Percentiles rank a stretch among this genome's conserved stretches.
phyloP scores from a whole-genome alignment of 2,329 filamentous ascomycete species.

The Leptographium lundbergii region DNA sequence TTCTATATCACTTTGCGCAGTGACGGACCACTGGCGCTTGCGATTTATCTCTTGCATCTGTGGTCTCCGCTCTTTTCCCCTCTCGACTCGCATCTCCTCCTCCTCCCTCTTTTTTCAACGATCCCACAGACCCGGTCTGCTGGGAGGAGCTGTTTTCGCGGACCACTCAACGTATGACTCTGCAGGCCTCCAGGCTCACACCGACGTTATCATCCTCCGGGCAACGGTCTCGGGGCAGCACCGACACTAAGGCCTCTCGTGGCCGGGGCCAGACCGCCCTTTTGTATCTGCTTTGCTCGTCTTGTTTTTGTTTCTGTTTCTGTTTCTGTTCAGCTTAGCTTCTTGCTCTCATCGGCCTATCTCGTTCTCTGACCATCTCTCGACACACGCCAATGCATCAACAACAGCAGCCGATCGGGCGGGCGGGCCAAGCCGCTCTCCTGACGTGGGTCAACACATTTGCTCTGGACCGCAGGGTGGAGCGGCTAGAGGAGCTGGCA shows the following conservation, averaged over 20 bases:
- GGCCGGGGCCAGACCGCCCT: background rate
- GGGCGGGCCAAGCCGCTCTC: constrained; percentile 38
- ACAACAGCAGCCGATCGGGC: constrained; percentile 22
- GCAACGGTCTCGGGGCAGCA: no score
- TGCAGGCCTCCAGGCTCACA: no score
- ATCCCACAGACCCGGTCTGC: background rate
- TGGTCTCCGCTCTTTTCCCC: background rate
- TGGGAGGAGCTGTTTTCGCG: no score
- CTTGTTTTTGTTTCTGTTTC: background rate
- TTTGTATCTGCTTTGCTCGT: background rate
- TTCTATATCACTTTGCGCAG: background rate
- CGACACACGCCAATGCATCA: background rate
- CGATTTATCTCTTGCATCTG: background rate
- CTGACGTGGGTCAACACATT: constrained; percentile 43
- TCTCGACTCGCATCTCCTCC: background rate
- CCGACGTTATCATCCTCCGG: no score
- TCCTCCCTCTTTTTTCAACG: background rate
- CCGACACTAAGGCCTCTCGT: no score
- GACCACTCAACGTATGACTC: no score
- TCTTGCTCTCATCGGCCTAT: background rate
- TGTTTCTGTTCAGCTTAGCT: no score
- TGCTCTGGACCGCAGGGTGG: constrained; percentile 29
- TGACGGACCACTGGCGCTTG: background rate
- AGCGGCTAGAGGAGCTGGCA: constrained; percentile 36
- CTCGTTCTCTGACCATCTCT: background rate